Evolutionary conservation across 169 alveolate species (phyloP), one percentile per base, ranked within the genome.

Genomic region (Eimeria zaria): DNA sequence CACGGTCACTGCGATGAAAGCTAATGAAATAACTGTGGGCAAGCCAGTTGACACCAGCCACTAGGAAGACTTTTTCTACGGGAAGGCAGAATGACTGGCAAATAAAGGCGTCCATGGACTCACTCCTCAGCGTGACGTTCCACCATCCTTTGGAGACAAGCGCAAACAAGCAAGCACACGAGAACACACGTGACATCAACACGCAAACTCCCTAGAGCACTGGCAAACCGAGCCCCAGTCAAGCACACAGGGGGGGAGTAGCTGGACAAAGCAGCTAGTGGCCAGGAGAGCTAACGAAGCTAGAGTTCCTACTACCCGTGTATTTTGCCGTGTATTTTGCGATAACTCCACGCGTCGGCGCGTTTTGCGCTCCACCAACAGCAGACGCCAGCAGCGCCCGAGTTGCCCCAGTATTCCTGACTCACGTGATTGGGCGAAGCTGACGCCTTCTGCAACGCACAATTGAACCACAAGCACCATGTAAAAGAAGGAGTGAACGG

Each of bases 401-500:
- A 2, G 48, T 48, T 33, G 78, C 24, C 7, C 48, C 33, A 33
- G 27, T 44, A 33, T 33, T 27, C 27, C 44, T 69, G 78, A 27
- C 85, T 74, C 60, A 74, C 85, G 16, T 46, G 85, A 20, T 41
- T 74, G 85, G 41, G 62, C 85, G 39, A 74, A 74, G 85, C 85
- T 74, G 44, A 74, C 12, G 58, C 85, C 85, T 41, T 74, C 85
- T 74, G 62, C 78, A 33, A 48, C 11, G 7, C 44, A 1, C 78
- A 33, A 44, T 33, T 20, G 20, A 11, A 36, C 22, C 74, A 64
- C 36, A 24, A 64, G 14, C 46, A 1, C 8, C 20, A n/a, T 1
- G 87, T 12, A 14, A 27, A 51, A 24, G 33, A 18, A 33, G 12
- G 44, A 16, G 33, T 12, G 41, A 14, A 69, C 2, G 46, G 62